These are phyloP conservation scores for Lactifluus pinguis DNA, from an alignment of 768 basidiomycete genomes.

Conservation along the genomic window DNA sequence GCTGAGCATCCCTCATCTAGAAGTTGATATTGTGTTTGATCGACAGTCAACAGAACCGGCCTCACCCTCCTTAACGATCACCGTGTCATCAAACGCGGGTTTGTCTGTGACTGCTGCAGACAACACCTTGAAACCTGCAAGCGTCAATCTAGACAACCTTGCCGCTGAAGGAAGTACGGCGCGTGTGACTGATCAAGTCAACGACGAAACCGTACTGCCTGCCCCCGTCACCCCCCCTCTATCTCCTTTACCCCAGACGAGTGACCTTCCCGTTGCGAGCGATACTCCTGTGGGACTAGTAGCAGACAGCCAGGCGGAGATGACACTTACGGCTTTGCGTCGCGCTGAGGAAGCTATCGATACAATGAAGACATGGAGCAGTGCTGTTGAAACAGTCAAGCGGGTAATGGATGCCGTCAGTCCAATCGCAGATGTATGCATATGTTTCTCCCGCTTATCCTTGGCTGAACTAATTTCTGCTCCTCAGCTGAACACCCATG, in stretches of 20 bases:
- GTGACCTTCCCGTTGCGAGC: background rate
- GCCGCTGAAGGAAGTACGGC: background rate
- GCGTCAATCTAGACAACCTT: background rate
- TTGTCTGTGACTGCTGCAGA: background rate
- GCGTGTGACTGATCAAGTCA: background rate
- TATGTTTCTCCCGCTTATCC: background rate
- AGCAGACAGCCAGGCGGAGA: background rate
- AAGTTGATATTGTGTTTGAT: background rate
- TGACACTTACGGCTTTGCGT: background rate
- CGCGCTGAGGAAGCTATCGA: background rate
- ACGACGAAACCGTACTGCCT: background rate
- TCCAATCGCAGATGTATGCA: too few species aligned
- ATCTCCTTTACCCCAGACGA: background rate
- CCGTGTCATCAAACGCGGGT: background rate
- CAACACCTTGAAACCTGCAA: background rate
- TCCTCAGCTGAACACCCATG: background rate
- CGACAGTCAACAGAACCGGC: background rate
- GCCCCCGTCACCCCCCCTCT: background rate
- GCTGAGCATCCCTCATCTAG: background rate
- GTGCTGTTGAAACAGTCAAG: background rate
- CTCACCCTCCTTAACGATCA: background rate
- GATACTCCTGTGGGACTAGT: background rate
- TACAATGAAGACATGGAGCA: background rate
- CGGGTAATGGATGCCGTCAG: too few species aligned
- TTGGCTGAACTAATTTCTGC: background rate